Base-by-base conservation (phyloP, 129 eudicot species). In the Heracleum sosnowskyi region DNA sequence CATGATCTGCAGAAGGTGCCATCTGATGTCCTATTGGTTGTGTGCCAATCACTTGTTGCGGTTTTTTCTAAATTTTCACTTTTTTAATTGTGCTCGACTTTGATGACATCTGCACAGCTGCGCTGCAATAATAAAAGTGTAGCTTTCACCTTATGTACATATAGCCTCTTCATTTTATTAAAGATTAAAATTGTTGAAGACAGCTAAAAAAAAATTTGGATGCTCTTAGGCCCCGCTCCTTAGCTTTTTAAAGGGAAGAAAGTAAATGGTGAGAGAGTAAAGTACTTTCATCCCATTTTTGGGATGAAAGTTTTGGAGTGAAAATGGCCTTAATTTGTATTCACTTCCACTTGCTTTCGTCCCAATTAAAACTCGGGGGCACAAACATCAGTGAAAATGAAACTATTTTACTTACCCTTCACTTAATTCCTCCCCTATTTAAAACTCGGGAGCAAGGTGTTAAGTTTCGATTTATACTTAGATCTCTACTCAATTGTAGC, bases 381-480 rank as follows among this genome's bases (percentile, higher is more conserved):
- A n/a, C n/a, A n/a, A n/a, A n/a, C n/a, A n/a, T n/a, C n/a, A n/a
- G n/a, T n/a, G n/a, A n/a, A n/a, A n/a, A n/a, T n/a, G n/a, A n/a
- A n/a, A n/a, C n/a, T n/a, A n/a, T n/a, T n/a, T n/a, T n/a, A n/a
- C n/a, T n/a, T n/a, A n/a, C n/a, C n/a, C n/a, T n/a, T n/a, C n/a
- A n/a, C n/a, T n/a, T n/a, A n/a, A n/a, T n/a, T n/a, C n/a, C n/a
- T n/a, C n/a, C n/a, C n/a, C n/a, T n/a, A n/a, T n/a, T n/a, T n/a
- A n/a, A n/a, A n/a, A n/a, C n/a, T n/a, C n/a, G n/a, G n/a, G n/a
- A n/a, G n/a, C n/a, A n/a, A n/a, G n/a, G n/a, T n/a, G n/a, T n/a
- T n/a, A 41, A 53, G 35, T 73, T n/a, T 34, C 69, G 70, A 66
- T 42, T 76, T 82, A 62, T 34, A 57, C 34, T 42, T 60, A 5